These are phyloP conservation scores for Piper longum DNA, from an alignment of 164 flowering plant species.

Conservation along the genomic window DNA sequence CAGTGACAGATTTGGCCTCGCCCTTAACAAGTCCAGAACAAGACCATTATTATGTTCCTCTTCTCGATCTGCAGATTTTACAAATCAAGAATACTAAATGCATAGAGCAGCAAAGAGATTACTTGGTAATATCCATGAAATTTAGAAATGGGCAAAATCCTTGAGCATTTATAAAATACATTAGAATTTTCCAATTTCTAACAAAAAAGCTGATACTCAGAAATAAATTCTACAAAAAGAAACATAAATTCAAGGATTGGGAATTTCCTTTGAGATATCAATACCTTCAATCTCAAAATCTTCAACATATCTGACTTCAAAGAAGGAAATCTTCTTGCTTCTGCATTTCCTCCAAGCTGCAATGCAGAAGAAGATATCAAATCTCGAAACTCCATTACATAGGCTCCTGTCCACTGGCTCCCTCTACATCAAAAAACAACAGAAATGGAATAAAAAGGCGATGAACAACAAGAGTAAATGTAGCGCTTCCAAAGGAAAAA, in stretches of 20 bases:
- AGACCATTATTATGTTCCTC: conserved; percentile 29
- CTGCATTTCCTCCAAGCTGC: conserved; percentile 15
- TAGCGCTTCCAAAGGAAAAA: neutral
- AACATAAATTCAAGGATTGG: neutral
- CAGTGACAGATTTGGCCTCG: conserved; percentile 53
- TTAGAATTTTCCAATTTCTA: too few species aligned
- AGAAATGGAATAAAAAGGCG: neutral
- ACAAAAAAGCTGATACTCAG: too few species aligned
- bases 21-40: conserved; percentile 24
- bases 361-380: conserved; percentile 32
- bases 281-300: conserved; percentile 49
- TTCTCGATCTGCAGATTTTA: conserved; percentile 11
- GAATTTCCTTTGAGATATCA: conserved; percentile 1
- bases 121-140: too few species aligned
- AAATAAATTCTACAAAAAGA: neutral
- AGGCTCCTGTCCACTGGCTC: conserved; percentile 84
- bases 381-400: conserved; percentile 62
- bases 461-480: neutral
- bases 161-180: too few species aligned
- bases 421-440: conserved; percentile 29
- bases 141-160: too few species aligned
- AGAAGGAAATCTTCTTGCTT: conserved; percentile 80
- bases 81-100: conserved; percentile 1
- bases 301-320: conserved; percentile 80
- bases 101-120: neutral